Conservation (phyloP, 768 basidiomycete species). For the Pulveroboletus sp. region DNA sequence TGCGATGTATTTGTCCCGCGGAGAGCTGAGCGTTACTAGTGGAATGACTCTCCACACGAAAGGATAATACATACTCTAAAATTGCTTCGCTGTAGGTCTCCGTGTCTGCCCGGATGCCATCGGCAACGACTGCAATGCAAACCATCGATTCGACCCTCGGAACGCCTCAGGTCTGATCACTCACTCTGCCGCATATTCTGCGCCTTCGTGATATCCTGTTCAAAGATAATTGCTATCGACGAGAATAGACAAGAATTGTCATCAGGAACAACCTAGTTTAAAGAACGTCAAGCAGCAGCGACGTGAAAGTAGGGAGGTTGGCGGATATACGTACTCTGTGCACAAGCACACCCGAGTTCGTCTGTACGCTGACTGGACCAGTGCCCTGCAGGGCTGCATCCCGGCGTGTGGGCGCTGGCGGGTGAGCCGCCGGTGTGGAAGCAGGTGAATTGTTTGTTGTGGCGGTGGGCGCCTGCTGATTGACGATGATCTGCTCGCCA, state of each 20-base stretch:
- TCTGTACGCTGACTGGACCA: conserved; percentile 56
- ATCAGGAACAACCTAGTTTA: conserved; percentile 77
- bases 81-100: conserved; percentile 80
- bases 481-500: conserved; percentile 88
- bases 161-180: conserved; percentile 14
- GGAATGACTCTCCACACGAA: neutral
- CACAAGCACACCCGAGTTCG: conserved; percentile 62
- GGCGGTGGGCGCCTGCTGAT: conserved; percentile 29
- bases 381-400: conserved; percentile 11
- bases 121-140: conserved; percentile 65
- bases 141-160: conserved; percentile 2
- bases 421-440: conserved; percentile 10
- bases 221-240: conserved; percentile 78
- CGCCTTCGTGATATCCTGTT: conserved; percentile 73
- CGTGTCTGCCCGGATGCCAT: conserved; percentile 68
- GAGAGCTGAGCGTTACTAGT: conserved; percentile 36
- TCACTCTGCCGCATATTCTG: conserved; percentile 68
- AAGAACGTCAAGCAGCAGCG: neutral
- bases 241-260: conserved; percentile 96
- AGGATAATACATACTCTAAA: conserved; percentile 57
- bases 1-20: conserved; percentile 65
- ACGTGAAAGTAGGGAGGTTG: neutral
- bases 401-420: conserved; percentile 13
- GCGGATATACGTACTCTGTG: conserved; percentile 58
- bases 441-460: conserved; percentile 5